A percentile compares a stretch with the other conserved stretches of the same genome.
Evolutionary conservation across 768 basidiomycete genomes (phyloP).

Genomic region (Hygrocybe coccinea): DNA sequence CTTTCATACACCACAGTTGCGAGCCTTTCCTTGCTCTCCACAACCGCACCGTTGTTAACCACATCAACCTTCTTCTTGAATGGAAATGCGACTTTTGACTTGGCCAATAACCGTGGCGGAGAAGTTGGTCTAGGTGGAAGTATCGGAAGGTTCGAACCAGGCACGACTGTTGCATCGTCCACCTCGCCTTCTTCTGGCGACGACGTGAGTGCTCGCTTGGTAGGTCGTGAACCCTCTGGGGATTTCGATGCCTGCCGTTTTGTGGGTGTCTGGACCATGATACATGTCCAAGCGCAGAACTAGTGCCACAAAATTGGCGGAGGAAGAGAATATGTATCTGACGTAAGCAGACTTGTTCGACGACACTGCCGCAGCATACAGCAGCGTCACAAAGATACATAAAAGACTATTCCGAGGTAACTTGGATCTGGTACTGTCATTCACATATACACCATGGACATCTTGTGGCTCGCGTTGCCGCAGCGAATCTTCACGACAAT

Average conservation of each 20-base stretch:
- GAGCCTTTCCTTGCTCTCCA: conserved; percentile 15
- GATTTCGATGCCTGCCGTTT: conserved; percentile 62
- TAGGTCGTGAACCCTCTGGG: conserved; percentile 43
- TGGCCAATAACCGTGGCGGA: conserved; percentile 16
- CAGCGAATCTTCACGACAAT: no score
- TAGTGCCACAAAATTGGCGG: no score
- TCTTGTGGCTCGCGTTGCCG: no score
- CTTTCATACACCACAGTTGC: conserved; percentile 33
- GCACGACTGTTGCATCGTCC: conserved; percentile 44
- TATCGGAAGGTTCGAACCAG: conserved; percentile 9
- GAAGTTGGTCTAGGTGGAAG: conserved; percentile 18
- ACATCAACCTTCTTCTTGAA: conserved; percentile 56
- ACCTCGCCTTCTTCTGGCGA: conserved; percentile 83
- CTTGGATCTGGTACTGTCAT: no score
- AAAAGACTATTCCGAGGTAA: no score
- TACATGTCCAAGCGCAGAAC: background rate
- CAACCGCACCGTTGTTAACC: conserved; percentile 12
- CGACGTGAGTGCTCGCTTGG: conserved; percentile 55
- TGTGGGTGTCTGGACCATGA: conserved; percentile 2
- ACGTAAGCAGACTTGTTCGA: no score
- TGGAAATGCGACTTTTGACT: conserved; percentile 64
- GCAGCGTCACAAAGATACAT: no score
- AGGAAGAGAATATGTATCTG: no score
- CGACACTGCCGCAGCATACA: no score
- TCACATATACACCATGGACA: no score